Evolutionary conservation across 495 filamentous ascomycete species (phyloP).

Genomic region (Tuber borchii): DNA sequence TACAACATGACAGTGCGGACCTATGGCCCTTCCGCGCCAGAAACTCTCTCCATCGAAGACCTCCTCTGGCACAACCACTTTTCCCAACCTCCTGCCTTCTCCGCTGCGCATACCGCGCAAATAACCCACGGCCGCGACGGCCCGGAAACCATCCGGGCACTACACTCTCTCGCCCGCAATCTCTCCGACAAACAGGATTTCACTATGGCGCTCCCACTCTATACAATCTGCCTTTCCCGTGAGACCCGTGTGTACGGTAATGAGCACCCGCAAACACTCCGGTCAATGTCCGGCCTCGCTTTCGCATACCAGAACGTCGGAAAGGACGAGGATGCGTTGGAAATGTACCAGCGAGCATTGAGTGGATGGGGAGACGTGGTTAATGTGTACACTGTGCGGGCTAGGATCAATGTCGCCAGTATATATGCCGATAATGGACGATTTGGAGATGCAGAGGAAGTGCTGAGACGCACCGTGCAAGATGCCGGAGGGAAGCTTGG

Average conservation of each 20-base stretch:
- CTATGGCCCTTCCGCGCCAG: not conserved
- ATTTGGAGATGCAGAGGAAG: not conserved
- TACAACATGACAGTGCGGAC: not conserved
- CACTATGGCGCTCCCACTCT: not conserved
- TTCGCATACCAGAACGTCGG: not conserved
- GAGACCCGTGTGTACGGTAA: not conserved
- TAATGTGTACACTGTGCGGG: not conserved
- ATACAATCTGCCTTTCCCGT: conserved; percentile 1
- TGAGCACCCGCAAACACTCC: not conserved
- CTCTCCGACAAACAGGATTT: conserved; percentile 3
- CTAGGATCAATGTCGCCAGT: not conserved
- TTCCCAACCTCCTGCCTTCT: not conserved
- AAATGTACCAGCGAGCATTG: not conserved
- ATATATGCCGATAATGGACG: conserved; percentile 2
- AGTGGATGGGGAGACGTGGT: not conserved
- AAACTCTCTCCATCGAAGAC: not conserved
- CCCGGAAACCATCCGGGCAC: not conserved
- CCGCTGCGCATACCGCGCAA: not conserved
- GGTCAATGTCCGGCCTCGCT: not conserved
- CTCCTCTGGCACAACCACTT: conserved; percentile 2
- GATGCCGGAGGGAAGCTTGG: not conserved
- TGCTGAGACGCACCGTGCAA: not conserved
- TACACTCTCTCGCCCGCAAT: not conserved
- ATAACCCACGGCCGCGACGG: not conserved
- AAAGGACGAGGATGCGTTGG: not conserved